Evolutionary conservation across 2,329 filamentous ascomycete species (phyloP).

Genomic region (Rhynchosporium graminicola): DNA sequence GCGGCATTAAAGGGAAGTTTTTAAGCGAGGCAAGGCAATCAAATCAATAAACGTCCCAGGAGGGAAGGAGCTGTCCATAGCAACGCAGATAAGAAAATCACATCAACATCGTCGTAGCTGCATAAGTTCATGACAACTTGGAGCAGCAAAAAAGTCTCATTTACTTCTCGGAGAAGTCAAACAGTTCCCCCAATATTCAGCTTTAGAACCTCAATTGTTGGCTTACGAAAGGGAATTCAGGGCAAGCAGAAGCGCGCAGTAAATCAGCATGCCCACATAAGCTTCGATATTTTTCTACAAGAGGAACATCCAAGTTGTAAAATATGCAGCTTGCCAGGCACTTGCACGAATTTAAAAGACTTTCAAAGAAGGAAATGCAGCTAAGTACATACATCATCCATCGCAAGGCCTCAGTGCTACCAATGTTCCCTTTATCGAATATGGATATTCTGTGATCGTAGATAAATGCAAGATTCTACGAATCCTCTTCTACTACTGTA

Average conservation of each 20-base stretch:
- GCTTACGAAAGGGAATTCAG: neutral
- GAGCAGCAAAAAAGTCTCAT: too few relatives aligned
- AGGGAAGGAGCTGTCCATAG: neutral
- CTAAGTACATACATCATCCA: neutral
- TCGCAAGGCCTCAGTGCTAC: neutral
- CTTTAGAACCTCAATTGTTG: neutral
- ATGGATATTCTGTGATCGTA: too few relatives aligned
- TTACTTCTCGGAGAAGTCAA: too few relatives aligned
- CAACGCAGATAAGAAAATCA: neutral
- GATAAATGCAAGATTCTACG: too few relatives aligned
- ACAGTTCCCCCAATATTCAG: neutral
- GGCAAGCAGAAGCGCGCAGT: neutral
- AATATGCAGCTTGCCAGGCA: too few relatives aligned
- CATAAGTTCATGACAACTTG: too few relatives aligned
- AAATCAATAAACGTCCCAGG: conserved; percentile 4
- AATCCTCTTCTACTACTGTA: too few relatives aligned
- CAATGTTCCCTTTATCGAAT: too few relatives aligned
- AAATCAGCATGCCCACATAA: too few relatives aligned
- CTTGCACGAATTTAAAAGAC: too few relatives aligned
- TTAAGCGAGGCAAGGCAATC: neutral
- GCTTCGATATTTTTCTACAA: neutral
- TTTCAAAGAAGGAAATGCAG: neutral
- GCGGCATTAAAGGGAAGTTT: neutral
- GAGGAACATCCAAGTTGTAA: too few relatives aligned
- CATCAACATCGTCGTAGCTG: neutral